Evolutionary conservation across 2,329 filamentous ascomycete genomes (phyloP), one percentile per base, ranked within the genome.

Genomic region (Aspergillus persii): DNA sequence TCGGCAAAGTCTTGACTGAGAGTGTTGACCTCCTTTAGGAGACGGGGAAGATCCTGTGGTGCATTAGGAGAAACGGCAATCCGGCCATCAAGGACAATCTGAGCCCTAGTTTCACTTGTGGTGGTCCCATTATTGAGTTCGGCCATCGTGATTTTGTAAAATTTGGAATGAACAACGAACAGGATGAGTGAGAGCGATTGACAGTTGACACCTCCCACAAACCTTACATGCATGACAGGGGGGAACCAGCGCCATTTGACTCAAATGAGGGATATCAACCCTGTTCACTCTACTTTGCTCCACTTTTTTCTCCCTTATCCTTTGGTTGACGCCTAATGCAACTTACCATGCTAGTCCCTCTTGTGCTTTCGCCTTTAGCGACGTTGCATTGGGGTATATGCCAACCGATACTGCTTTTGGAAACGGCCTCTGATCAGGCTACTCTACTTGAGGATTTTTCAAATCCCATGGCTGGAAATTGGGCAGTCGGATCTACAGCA

Each of bases 11-110:
- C 56, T 23, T 66, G 51, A 8, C 65, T 62, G 18, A 64, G 55
- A 1, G 50, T 12, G 7, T 61, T 47, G 9, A 71, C 60, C 23
- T 66, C 50, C 31, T 64, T 46, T 2, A 68, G 57, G 15, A 71
- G 54, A 8, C 46, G 31, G 8, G 63, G 60, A 30, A 70, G 59
- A 33, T 63, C 41, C 18, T 68, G 54, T 6, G 64, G 58, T 23
- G 60, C 66, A 50, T 61, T 68, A 8, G 67, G 49, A 3, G 46
- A 44, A 39, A 30, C 47, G 33, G 52, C 52, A 27, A 54, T 47
- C 29, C 18, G 52, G 15, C 33, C 46, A 47, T 54, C 39, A 5
- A 54, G 12, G 36, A n/a, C 36, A 15, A 18, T n/a, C 5, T 41
- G 36, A 41, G 36, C 15, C 4, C 12, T 12, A 6, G 26, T 8